Evolutionary conservation across 2,329 filamentous ascomycete species (phyloP), one percentile per base, ranked within the genome.

Genomic region (Penicillium sp.): DNA sequence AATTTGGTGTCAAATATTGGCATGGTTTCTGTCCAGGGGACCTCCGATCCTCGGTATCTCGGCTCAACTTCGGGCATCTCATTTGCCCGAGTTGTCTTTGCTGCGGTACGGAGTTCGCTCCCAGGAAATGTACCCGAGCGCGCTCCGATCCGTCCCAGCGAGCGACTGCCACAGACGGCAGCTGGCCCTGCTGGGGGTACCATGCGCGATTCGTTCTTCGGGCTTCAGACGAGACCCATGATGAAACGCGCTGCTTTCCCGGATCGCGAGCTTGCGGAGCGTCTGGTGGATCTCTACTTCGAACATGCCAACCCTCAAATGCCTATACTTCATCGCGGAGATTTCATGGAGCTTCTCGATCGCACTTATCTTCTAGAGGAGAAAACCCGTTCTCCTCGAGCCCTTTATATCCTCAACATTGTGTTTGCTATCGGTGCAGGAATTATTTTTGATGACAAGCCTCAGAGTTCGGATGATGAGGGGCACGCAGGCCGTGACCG

Each of bases 301-400:
- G 92, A 97, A 79, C 91, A 97, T 75, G 92, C 94, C 1, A 98
- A 98, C 75, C 93, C 94, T 4, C 94, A 98, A 77, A 96, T 97
- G 67, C 94, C 94, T 0, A 92, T 97, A 47, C 82, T 98, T 54
- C 94, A 98, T 74, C 88, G 91, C 40, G 89, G 86, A 35, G 92
- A 97, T 70, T 98, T 97, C 72, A 92, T 93, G 89, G 86, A 90
- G 50, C 88, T 96, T 79, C 91, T 97, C 74, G 89, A 96, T 58
- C 86, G 87, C 50, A 91, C 92, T 0, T 97, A 97, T 76, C 83
- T 86, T 4, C 85, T 86, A 0, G 86, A 90, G 22, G 84, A 86
- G 51, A 86, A 87, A 61, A 84, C 86, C 57, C 85, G 90, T 28
- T 91, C 90, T 1, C 86, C 92, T 4, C 85, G 90, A 58, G 93